Base-by-base conservation (phyloP, 768 basidiomycete species). In the Kwoniella dejecticola region DNA sequence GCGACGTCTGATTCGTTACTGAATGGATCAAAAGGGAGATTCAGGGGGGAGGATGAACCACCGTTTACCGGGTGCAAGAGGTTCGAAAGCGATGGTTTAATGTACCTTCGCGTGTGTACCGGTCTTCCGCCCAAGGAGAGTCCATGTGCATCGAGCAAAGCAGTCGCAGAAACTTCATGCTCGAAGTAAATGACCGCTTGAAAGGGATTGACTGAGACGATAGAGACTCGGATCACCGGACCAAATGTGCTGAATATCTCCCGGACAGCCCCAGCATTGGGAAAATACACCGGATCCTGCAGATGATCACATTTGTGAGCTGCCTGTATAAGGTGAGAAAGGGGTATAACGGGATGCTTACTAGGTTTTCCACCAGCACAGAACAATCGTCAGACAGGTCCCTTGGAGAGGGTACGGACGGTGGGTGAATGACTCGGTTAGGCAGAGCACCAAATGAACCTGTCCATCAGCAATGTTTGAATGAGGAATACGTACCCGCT, bases 361-460 rank as follows among this genome's bases (percentile, higher is more conserved):
- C 72, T 21, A 74, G 47, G 40, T 69, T 69, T 44, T 72, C 73
- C 8, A 69, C 73, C 2, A 72, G 53, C 15, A 71, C 68, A 33
- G 68, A 56, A 27, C 57, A 64, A 5, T 67, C 67, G 3, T 41
- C 41, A 8, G 57, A 13, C 6, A 57, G 27, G 21, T 66, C 69
- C 19, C 63, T 59, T 8, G 62, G 44, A n/a, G 42, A 23, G 1
- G 67, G 62, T 7, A 55, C 29, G n/a, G 57, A 44, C 4, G 72
- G 69, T 21, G 72, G 69, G 42, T 74, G 69, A 17, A 69, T 66
- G 33, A 71, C 70, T 23, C 72, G 62, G 40, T 71, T 69, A 17
- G 64, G 65, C 46, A 71, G 48, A 10, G 59, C 60, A 21, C 67
- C 61, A 44, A 56, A 58, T 8, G 38, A 15, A 45, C 40, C 62